phyloP scores from a whole-genome alignment of 129 eudicot species.

The Kitagawia praeruptora region DNA sequence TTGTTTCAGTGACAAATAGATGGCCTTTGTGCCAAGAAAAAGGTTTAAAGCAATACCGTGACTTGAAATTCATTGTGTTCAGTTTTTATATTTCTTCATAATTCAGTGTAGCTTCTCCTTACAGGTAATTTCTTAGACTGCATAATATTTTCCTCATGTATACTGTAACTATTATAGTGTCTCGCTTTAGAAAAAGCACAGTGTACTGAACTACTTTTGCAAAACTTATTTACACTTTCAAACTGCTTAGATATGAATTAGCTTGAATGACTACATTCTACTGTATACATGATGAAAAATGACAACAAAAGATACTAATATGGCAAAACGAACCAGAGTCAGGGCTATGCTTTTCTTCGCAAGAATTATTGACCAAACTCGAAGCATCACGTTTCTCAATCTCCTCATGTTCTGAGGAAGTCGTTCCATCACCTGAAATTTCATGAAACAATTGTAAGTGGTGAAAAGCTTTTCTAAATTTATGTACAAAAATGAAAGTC shows the following conservation, averaged over 20 bases:
- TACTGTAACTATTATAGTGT: neutral
- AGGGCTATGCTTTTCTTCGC: conserved; percentile 11
- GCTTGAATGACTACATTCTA: neutral
- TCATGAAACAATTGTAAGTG: neutral
- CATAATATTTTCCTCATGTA: neutral
- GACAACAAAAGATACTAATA: neutral
- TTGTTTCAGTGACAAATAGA: neutral
- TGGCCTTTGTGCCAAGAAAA: too few relatives aligned
- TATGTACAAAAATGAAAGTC: neutral
- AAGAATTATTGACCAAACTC: neutral
- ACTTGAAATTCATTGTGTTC: neutral
- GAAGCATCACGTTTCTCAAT: conserved; percentile 14
- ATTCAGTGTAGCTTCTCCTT: neutral
- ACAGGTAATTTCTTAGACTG: neutral
- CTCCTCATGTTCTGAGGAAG: conserved; percentile 26
- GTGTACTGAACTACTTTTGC: neutral
- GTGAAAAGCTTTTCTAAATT: neutral
- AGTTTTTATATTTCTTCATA: neutral
- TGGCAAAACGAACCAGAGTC: conserved; percentile 31
- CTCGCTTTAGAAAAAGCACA: neutral
- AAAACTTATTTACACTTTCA: neutral
- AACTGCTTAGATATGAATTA: neutral
- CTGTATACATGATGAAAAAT: neutral
- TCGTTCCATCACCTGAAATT: conserved; percentile 36
- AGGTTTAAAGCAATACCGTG: neutral